Percentiles rank a stretch among this genome's conserved stretches.
Evolutionary conservation across 2,329 filamentous ascomycete genomes (phyloP).

Genomic region (Sporothrix schenckii): DNA sequence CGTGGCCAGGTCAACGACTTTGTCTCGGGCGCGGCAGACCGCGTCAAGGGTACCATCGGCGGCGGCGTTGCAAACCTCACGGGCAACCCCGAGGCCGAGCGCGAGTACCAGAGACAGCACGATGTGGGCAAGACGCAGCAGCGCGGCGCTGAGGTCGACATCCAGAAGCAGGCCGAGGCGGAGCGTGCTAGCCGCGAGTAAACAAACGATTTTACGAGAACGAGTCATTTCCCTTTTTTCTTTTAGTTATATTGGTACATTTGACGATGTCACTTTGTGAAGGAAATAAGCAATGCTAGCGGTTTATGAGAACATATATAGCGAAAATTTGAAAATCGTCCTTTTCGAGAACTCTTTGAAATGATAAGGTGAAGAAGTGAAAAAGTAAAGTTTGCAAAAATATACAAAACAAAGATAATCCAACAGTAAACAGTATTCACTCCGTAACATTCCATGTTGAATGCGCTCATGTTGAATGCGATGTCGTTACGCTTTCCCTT

Average conservation of each 20-base stretch:
- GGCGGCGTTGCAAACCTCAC: constrained; percentile 70
- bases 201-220: background rate
- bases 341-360: background rate
- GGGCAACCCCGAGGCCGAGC: constrained; percentile 68
- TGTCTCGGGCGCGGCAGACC: constrained; percentile 66
- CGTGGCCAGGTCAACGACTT: constrained; percentile 78
- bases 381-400: background rate
- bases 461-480: constrained; percentile 25
- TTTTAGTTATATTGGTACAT: background rate
- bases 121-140: constrained; percentile 79
- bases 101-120: constrained; percentile 68
- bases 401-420: background rate
- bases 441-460: constrained; percentile 23
- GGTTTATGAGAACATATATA: constrained; percentile 2
- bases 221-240: background rate
- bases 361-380: background rate
- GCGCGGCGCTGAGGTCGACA: constrained; percentile 78
- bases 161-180: constrained; percentile 70
- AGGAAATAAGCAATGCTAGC: constrained; percentile 8
- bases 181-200: constrained; percentile 27
- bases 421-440: background rate
- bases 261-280: constrained; percentile 3
- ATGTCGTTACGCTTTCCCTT: constrained; percentile 18
- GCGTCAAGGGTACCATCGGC: constrained; percentile 69
- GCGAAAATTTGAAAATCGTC: background rate